Evolutionary conservation across 345 rosid species (phyloP).

Genomic region (Rubroshorea leprosula): DNA sequence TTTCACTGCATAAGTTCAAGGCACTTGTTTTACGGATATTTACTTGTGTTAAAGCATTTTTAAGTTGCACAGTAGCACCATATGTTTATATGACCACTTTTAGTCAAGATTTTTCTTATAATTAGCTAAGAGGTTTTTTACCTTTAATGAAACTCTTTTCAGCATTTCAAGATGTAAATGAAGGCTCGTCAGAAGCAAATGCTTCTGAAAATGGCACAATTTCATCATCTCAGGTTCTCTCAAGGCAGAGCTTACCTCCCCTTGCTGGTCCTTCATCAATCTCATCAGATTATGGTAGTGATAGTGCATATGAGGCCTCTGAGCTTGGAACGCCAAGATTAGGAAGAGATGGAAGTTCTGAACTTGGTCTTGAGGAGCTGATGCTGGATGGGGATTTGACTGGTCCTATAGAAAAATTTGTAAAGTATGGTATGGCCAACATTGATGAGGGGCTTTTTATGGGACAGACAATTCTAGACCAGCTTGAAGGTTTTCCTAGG

Average conservation of each 20-base stretch:
- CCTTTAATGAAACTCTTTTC: slow-evolving; percentile 24
- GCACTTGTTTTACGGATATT: too few relatives aligned
- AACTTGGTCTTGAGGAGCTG: slow-evolving; percentile 61
- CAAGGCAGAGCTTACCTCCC: slow-evolving; percentile 45
- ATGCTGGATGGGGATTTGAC: slow-evolving; percentile 70
- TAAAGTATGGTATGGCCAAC: slow-evolving; percentile 80
- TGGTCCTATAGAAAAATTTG: slow-evolving; percentile 80
- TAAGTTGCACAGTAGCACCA: too few relatives aligned
- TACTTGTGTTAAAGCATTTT: background rate
- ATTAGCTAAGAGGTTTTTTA: slow-evolving; percentile 6
- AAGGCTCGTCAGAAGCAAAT: slow-evolving; percentile 42
- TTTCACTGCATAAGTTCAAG: too few relatives aligned
- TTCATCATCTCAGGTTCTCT: slow-evolving; percentile 39
- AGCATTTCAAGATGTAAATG: slow-evolving; percentile 88
- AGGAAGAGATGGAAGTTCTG: slow-evolving; percentile 63
- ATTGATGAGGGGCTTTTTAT: slow-evolving; percentile 93
- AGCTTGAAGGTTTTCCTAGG: slow-evolving; percentile 78
- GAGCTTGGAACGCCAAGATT: slow-evolving; percentile 80
- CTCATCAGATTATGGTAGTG: slow-evolving; percentile 91
- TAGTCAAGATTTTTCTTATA: background rate
- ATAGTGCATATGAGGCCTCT: slow-evolving; percentile 88
- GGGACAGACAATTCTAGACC: slow-evolving; percentile 93
- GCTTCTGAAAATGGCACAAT: slow-evolving; percentile 35
- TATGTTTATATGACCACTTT: background rate
- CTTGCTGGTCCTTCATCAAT: slow-evolving; percentile 63